These are phyloP conservation scores for Cryomyces minteri DNA, from an alignment of 495 filamentous ascomycete species.

Conservation along the genomic window DNA sequence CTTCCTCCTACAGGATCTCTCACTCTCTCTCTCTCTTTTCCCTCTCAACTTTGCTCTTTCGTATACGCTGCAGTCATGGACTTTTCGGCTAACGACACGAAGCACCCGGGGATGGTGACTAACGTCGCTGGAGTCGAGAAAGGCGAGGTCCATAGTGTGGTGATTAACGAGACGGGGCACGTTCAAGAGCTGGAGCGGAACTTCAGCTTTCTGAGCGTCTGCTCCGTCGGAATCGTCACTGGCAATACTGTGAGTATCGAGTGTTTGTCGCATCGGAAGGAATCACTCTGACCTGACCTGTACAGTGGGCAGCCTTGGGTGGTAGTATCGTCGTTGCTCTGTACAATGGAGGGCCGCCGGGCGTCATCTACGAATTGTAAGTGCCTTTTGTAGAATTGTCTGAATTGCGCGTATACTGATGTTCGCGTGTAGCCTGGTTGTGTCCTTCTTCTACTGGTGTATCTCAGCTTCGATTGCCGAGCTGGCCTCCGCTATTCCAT, in stretches of 20 bases:
- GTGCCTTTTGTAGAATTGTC: neutral
- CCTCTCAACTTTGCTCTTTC: neutral
- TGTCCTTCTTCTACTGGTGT: slow-evolving; percentile 29
- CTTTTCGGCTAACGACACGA: neutral
- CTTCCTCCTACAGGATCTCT: no score
- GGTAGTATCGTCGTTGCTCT: neutral
- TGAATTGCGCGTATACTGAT: neutral
- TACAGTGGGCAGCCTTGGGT: neutral
- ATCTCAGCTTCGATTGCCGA: slow-evolving; percentile 37
- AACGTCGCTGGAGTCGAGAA: neutral
- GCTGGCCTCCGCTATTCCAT: slow-evolving; percentile 63
- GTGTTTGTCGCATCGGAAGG: slow-evolving; percentile 28
- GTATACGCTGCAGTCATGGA: neutral
- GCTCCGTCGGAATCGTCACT: slow-evolving; percentile 33
- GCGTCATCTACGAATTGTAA: neutral
- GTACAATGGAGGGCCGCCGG: neutral
- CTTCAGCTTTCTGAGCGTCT: slow-evolving; percentile 38
- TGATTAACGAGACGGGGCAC: slow-evolving; percentile 38
- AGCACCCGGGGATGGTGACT: neutral
- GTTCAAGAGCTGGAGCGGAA: slow-evolving; percentile 40
- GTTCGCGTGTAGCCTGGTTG: neutral
- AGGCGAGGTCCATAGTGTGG: slow-evolving; percentile 5
- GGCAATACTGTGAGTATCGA: slow-evolving; percentile 40
- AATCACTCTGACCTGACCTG: neutral
- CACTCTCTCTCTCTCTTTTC: no score